These are phyloP conservation scores for Russula sp. DNA, from an alignment of 768 basidiomycete genomes.

Conservation along the genomic window DNA sequence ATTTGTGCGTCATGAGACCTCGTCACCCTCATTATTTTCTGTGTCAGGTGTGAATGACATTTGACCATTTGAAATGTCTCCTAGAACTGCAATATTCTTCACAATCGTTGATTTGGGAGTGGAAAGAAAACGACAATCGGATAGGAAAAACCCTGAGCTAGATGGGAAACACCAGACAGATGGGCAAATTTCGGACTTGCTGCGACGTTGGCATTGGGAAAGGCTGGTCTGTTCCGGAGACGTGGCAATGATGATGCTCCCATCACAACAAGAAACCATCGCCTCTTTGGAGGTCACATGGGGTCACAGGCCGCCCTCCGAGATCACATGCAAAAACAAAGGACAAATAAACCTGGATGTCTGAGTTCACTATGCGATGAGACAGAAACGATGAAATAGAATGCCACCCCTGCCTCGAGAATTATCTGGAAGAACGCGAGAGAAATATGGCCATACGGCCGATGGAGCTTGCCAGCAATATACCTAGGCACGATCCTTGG, in stretches of 20 bases:
- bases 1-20: constrained; percentile 1
- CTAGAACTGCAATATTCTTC: background rate
- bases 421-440: no score
- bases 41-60: background rate
- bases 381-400: no score
- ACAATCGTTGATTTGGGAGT: background rate
- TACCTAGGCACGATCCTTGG: no score
- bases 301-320: no score
- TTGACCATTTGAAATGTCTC: background rate
- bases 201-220: background rate
- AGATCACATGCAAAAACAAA: no score
- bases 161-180: background rate
- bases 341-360: no score
- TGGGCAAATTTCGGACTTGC: background rate
- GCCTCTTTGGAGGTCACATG: no score
- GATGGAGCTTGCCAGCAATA: no score
- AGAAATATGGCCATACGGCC: no score
- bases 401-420: no score
- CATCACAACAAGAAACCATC: background rate
- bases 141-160: background rate
- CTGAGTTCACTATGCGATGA: no score
- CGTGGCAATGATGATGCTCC: background rate
- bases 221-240: background rate
- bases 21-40: background rate
- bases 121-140: background rate